Evolutionary conservation across 2,329 filamentous ascomycete species (phyloP).

Genomic region (Microdochium trichocladiopsis): DNA sequence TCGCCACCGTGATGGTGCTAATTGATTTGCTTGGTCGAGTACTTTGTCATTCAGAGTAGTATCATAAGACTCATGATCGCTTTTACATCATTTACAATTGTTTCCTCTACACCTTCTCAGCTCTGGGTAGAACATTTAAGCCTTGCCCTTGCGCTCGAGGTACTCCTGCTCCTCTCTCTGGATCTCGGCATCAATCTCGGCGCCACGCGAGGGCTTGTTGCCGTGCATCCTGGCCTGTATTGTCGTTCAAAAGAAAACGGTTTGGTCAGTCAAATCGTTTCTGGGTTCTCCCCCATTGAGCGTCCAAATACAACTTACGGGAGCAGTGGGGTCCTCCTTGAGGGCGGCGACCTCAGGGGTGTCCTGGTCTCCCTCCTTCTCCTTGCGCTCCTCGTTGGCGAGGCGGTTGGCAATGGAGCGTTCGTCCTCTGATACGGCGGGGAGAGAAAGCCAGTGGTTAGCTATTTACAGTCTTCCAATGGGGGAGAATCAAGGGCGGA

Average conservation of each 20-base stretch:
- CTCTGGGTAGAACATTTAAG: constrained; percentile 14
- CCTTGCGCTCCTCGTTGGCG: constrained; percentile 44
- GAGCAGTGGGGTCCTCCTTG: constrained; percentile 56
- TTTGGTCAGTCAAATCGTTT: too few species aligned
- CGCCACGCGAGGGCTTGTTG: constrained; percentile 66
- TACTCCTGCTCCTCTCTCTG: constrained; percentile 61
- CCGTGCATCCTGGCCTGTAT: constrained; percentile 56
- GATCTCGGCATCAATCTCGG: constrained; percentile 64
- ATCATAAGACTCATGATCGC: too few species aligned
- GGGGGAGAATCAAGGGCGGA: too few species aligned
- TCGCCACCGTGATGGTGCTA: too few species aligned
- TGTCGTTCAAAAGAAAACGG: background rate
- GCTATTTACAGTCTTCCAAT: too few species aligned
- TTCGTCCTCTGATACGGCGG: constrained; percentile 50
- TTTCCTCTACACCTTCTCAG: background rate
- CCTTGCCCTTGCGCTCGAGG: constrained; percentile 53
- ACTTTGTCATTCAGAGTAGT: too few species aligned
- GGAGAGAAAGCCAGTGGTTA: constrained; percentile 8
- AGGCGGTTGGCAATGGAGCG: constrained; percentile 66
- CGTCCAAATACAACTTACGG: constrained; percentile 28
- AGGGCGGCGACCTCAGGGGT: constrained; percentile 28
- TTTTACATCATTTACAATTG: too few species aligned
- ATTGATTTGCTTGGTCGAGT: too few species aligned
- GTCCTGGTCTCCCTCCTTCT: constrained; percentile 35
- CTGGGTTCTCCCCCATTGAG: too few species aligned